Base-by-base conservation (phyloP, 768 basidiomycete genomes). In the Pholiota molesta region DNA sequence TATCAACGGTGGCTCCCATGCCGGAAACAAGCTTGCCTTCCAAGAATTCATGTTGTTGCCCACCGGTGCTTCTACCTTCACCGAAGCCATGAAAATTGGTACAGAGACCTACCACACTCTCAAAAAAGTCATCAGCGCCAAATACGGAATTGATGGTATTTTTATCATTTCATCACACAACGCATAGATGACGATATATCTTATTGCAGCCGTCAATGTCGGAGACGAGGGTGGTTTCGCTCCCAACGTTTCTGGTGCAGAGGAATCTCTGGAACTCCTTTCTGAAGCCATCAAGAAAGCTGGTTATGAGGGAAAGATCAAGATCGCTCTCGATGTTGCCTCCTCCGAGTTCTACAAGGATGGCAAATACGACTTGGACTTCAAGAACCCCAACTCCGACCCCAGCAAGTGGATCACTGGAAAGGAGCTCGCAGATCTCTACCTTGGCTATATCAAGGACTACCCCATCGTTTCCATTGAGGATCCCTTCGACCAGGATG, bases 301-400 rank as follows among this genome's bases (percentile, higher is more conserved):
- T 26, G 97, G 97, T 44, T 98, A 97, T 78, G 92, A 97, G 75
- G 97, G 95, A 73, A 97, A 97, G 83, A 90, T 99, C 80, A 93
- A 98, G 80, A 99, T 99, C 75, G 97, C 92, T 62, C 92, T 99
- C 67, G 97, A 97, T 71, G 96, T 97, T 67, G 97, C 97, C 59
- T 97, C 96, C 1, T 98, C 97, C 76, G 97, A 99, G 78, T 99
- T 99, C 86, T 99, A 94, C 90, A 99, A 97, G 88, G 95, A 98
- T 5, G 97, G 96, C 70, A 98, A 98, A 82, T 99, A 99, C 78
- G 97, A 99, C 73, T 80, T 99, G 64, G 95, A 98, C 83, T 95
- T 95, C 86, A 95, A 99, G 87, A 98, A 98, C 87, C 93, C 97
- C 77, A 97, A 99, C 83, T 97, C 96, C 55, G 97, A 99, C 81